Evolutionary conservation across 192 early-diverging fungal genomes (phyloP).

Genomic region (Mortierella alpina): DNA sequence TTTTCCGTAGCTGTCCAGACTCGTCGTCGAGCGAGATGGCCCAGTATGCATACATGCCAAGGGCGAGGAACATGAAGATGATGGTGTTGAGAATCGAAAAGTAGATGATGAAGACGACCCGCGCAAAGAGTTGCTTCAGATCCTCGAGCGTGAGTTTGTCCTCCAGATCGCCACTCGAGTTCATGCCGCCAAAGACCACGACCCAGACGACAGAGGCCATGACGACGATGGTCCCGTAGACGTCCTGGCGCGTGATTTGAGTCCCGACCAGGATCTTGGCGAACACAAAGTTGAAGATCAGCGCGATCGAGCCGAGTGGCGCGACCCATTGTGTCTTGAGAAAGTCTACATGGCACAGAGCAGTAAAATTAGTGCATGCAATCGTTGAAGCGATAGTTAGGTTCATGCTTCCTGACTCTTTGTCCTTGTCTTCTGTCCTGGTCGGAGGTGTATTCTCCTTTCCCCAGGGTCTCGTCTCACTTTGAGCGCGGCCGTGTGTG

Average conservation of each 20-base stretch:
- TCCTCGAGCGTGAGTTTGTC: constrained; percentile 58
- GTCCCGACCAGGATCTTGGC: constrained; percentile 69
- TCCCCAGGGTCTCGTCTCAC: too few species aligned
- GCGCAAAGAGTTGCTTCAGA: constrained; percentile 59
- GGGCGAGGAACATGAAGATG: constrained; percentile 44
- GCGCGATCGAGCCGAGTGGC: constrained; percentile 62
- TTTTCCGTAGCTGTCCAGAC: constrained; percentile 43
- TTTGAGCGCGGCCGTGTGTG: too few species aligned
- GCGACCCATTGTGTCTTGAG: constrained; percentile 73
- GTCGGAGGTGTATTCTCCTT: too few species aligned
- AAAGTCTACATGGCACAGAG: constrained; percentile 57
- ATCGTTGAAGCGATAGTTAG: too few species aligned
- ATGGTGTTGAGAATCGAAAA: constrained; percentile 62
- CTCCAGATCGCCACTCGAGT: constrained; percentile 61
- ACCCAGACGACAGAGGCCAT: constrained; percentile 68
- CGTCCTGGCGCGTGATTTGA: constrained; percentile 60
- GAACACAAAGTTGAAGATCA: constrained; percentile 73
- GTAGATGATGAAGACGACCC: constrained; percentile 63
- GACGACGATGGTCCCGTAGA: constrained; percentile 66
- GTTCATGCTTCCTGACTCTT: too few species aligned
- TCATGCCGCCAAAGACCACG: constrained; percentile 68
- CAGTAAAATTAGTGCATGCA: not conserved
- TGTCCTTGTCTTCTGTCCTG: too few species aligned
- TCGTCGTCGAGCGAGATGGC: constrained; percentile 44
- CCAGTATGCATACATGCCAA: constrained; percentile 62